These are phyloP conservation scores for Ceriops tagal DNA, from an alignment of 345 rosid genomes.

Conservation along the genomic window DNA sequence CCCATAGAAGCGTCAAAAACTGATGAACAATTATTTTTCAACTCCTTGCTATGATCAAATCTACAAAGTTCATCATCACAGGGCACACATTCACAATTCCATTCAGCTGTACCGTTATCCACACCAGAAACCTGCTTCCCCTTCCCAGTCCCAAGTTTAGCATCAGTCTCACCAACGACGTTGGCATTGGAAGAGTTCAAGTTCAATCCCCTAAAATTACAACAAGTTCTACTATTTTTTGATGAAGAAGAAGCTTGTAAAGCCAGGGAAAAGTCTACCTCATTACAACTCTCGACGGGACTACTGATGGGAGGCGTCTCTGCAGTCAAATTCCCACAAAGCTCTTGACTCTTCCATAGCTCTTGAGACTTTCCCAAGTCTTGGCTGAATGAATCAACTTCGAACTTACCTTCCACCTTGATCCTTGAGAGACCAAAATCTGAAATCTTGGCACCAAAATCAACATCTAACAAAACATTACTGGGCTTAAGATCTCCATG, in stretches of 20 bases:
- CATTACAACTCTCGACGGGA: conserved; percentile 31
- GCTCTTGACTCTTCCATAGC: conserved; percentile 56
- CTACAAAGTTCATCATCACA: conserved; percentile 51
- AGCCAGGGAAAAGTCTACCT: conserved; percentile 93
- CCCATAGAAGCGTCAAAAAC: conserved; percentile 41
- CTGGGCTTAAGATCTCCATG: conserved; percentile 98
- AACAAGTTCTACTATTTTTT: conserved; percentile 53
- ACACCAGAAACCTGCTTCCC: conserved; percentile 67
- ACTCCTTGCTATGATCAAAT: conserved; percentile 45
- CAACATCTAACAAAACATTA: conserved; percentile 83
- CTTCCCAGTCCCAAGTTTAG: conserved; percentile 34
- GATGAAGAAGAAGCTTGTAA: conserved; percentile 93
- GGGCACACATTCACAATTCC: conserved; percentile 53
- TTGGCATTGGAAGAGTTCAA: conserved; percentile 45
- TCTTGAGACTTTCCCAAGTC: conserved; percentile 83
- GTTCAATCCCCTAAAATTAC: conserved; percentile 54
- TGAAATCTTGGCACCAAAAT: conserved; percentile 75
- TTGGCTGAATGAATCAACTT: conserved; percentile 79
- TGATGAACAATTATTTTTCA: conserved; percentile 40
- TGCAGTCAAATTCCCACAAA: conserved; percentile 55
- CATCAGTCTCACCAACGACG: conserved; percentile 41
- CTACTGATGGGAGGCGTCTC: conserved; percentile 32
- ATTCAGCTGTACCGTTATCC: conserved; percentile 53
- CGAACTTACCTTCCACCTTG: conserved; percentile 75
- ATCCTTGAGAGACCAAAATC: conserved; percentile 94